Evolutionary conservation across 2,329 filamentous ascomycete genomes (phyloP), one percentile per base, ranked within the genome.

Genomic region (Botrytis paeoniae): DNA sequence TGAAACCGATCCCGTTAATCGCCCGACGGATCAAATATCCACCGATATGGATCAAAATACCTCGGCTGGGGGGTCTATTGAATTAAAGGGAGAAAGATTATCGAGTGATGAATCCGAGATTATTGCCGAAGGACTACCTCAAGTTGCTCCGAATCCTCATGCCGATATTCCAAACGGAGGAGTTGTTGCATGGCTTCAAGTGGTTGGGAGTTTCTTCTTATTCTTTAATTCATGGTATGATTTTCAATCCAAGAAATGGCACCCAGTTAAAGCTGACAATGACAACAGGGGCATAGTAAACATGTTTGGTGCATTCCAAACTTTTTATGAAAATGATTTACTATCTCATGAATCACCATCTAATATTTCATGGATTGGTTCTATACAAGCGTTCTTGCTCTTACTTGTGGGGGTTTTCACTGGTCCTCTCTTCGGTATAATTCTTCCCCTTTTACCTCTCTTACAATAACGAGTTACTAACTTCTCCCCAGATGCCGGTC

Each of bases 271-370:
- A 22, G 16, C n/a, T 73, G 59, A 45, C 4, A 29, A 20, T 64
- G 20, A 29, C 16, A 54, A 43, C 14, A 73, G 86, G 83, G 82
- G 83, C 2, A 77, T 83, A 4, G 72, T 82, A 48, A 82, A 82
- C 74, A 79, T 85, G n/a, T 89, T 88, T 74, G 87, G 87, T 5
- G 84, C 86, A 4, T 89, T 87, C 72, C 86, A 89, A 74, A 84
- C 84, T 5, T 85, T 86, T 78, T 89, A 89, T 75, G 75, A 81
- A 70, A 82, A 79, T 48, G 77, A 82, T 77, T 75, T 81, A 62
- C 73, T 86, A 77, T 71, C 78, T 73, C 63, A 77, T 32, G 80
- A 83, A 32, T 78, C 84, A 0, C 83, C 85, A 57, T 81, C 82
- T 0, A 74, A 77, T 37, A 84, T 85, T 25, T 81, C 84, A 8